These are phyloP conservation scores for Xerocomellus intermedius DNA, from an alignment of 768 basidiomycete genomes.

Conservation along the genomic window DNA sequence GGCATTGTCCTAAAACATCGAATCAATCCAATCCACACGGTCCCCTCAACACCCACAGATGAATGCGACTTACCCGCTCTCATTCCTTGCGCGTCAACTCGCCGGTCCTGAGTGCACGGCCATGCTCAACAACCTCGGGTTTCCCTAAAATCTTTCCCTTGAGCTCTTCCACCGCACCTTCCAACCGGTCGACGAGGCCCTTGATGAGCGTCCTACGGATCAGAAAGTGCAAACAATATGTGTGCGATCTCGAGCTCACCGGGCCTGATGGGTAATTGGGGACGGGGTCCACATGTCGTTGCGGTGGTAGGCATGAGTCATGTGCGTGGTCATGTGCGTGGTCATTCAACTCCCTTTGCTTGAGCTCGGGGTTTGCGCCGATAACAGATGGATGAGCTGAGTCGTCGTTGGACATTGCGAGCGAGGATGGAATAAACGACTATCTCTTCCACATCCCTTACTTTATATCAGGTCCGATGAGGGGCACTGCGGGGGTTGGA, in stretches of 20 bases:
- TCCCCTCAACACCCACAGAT: not conserved
- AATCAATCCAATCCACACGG: not conserved
- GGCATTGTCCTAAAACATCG: not conserved
- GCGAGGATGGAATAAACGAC: not conserved
- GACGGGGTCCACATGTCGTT: conserved; percentile 42
- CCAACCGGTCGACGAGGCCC: conserved; percentile 36
- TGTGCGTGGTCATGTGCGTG: not conserved
- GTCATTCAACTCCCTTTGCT: no score
- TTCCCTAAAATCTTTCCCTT: conserved; percentile 39
- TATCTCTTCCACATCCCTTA: not conserved
- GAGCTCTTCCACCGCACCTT: conserved; percentile 38
- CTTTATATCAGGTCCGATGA: not conserved
- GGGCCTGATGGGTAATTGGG: conserved; percentile 33
- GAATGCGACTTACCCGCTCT: conserved; percentile 20
- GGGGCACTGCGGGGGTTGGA: no score
- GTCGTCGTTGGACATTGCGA: conserved; percentile 11
- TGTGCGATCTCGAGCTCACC: conserved; percentile 18
- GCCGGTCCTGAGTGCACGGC: conserved; percentile 40
- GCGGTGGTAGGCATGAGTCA: conserved; percentile 32
- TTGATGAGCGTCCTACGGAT: conserved; percentile 1
- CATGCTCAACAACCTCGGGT: conserved; percentile 37
- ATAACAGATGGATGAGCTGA: conserved; percentile 20
- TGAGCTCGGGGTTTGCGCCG: conserved; percentile 11
- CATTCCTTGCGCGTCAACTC: conserved; percentile 38
- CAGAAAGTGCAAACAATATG: not conserved